Conservation (phyloP, 768 basidiomycete genomes). For the Suillus hirtellus region DNA sequence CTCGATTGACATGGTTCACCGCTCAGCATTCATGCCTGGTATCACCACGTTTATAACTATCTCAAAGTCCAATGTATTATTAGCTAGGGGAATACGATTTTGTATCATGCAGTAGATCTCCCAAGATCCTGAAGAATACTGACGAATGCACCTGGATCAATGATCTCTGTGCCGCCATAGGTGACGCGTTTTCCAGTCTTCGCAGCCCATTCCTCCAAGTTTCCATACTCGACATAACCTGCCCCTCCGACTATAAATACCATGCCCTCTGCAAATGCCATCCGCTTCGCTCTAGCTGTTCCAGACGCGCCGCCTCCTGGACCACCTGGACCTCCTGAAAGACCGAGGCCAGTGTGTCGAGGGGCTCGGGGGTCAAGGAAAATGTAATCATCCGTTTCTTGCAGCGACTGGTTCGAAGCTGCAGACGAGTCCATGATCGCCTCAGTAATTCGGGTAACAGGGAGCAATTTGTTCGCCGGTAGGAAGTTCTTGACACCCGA, state of each 20-base stretch:
- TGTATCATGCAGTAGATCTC: conserved; percentile 35
- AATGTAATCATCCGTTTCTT: conserved; percentile 95
- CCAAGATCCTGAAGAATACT: conserved; percentile 67
- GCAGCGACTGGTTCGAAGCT: conserved; percentile 90
- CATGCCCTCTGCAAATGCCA: conserved; percentile 86
- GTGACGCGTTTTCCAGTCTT: conserved; percentile 83
- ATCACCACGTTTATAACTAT: not conserved
- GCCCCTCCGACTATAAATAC: conserved; percentile 97
- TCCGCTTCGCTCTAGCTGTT: conserved; percentile 49
- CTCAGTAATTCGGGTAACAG: conserved; percentile 90
- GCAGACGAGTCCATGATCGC: conserved; percentile 97
- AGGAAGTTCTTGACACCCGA: conserved; percentile 98
- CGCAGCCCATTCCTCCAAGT: conserved; percentile 89
- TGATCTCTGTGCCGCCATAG: conserved; percentile 95
- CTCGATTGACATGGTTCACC: not conserved
- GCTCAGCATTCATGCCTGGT: not conserved
- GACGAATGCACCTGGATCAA: conserved; percentile 87
- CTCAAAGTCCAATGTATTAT: conserved; percentile 4
- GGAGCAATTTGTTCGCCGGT: conserved; percentile 90
- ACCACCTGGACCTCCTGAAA: conserved; percentile 46
- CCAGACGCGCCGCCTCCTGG: conserved; percentile 38
- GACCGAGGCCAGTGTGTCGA: conserved; percentile 52
- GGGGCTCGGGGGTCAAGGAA: conserved; percentile 90
- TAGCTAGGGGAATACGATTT: conserved; percentile 4
- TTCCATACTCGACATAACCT: conserved; percentile 96